A percentile compares a stretch with the other conserved stretches of the same genome.
These are phyloP conservation scores for Cylindrotheca fusiformis DNA, from an alignment of 108 stramenopile genomes.

Conservation along the genomic window DNA sequence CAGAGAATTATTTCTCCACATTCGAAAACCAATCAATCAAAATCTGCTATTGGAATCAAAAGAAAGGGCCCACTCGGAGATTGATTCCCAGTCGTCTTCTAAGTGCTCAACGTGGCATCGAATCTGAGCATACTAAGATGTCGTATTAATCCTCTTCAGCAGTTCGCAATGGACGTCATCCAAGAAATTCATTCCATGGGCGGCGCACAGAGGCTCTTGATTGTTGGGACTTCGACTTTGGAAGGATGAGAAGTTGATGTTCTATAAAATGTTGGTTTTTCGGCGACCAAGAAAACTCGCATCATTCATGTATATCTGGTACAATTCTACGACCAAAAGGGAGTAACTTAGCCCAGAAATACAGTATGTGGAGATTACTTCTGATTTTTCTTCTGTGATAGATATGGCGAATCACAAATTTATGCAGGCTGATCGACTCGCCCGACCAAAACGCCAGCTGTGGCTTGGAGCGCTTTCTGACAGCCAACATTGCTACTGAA, in stretches of 20 bases:
- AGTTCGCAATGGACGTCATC: slow-evolving; percentile 10
- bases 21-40: slow-evolving; percentile 8
- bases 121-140: slow-evolving; percentile 1
- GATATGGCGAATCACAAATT: no score
- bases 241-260: slow-evolving; percentile 31
- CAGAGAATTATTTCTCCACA: slow-evolving; percentile 42
- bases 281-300: no score
- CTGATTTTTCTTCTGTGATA: no score
- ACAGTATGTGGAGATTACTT: no score
- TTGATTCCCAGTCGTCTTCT: slow-evolving; percentile 1
- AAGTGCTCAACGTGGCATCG: slow-evolving; percentile 7
- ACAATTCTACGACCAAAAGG: no score
- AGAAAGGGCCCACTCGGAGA: not conserved
- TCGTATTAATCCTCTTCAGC: slow-evolving; percentile 18
- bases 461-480: slow-evolving; percentile 42
- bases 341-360: no score
- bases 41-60: slow-evolving; percentile 1
- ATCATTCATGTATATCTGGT: no score
- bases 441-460: no score
- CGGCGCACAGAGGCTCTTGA: slow-evolving; percentile 7
- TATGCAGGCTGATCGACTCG: no score
- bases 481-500: no score
- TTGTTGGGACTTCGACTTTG: slow-evolving; percentile 15
- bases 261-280: no score
- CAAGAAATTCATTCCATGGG: slow-evolving; percentile 21